Conservation (phyloP, 495 filamentous ascomycete genomes). For the Echria macrotheca region DNA sequence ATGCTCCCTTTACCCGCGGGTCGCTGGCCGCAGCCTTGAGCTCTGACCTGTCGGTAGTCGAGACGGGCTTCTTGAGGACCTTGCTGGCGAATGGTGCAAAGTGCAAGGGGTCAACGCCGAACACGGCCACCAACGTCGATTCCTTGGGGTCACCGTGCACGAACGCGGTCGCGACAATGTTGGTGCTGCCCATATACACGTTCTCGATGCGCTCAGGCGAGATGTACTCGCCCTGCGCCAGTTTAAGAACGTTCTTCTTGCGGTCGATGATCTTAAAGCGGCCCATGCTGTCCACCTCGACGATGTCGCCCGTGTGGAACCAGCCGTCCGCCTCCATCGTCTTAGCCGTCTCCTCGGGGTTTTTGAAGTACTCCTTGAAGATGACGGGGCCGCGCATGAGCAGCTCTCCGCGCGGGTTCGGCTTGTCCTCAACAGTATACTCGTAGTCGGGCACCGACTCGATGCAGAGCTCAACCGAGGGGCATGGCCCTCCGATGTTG, state of each 20-base stretch:
- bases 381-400: constrained; percentile 71
- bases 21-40: constrained; percentile 63
- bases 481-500: constrained; percentile 71
- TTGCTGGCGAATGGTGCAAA: constrained; percentile 77
- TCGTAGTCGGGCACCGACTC: constrained; percentile 91
- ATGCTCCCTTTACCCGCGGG: constrained; percentile 62
- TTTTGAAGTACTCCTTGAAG: constrained; percentile 84
- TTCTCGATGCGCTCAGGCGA: constrained; percentile 97
- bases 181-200: constrained; percentile 75
- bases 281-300: constrained; percentile 72
- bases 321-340: constrained; percentile 83
- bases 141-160: constrained; percentile 89
- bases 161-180: constrained; percentile 71
- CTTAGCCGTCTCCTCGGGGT: constrained; percentile 78
- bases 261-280: constrained; percentile 93
- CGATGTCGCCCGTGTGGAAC: constrained; percentile 95
- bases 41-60: constrained; percentile 55
- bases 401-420: constrained; percentile 88
- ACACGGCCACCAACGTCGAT: constrained; percentile 76
- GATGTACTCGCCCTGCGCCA: constrained; percentile 96
- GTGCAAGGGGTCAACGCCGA: constrained; percentile 74
- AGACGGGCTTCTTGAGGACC: constrained; percentile 62
- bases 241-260: constrained; percentile 96
- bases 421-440: constrained; percentile 84
- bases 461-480: constrained; percentile 70